Base-by-base conservation (phyloP, 2,329 filamentous ascomycete species). In the Iodosphaeria phyllophila region DNA sequence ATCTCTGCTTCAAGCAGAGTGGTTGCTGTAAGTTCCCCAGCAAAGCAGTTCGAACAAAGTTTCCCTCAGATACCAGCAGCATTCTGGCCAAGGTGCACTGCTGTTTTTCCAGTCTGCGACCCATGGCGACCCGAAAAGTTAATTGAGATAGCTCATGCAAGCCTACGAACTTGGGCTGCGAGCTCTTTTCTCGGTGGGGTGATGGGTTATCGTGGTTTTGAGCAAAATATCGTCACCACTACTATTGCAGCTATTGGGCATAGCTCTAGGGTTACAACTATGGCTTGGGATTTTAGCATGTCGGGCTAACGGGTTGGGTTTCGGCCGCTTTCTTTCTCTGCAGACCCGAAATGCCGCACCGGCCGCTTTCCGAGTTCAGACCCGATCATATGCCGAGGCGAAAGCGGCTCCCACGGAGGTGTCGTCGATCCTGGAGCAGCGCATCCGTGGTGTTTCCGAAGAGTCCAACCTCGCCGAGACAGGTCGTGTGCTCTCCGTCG, bases 381-480 rank as follows among this genome's bases (percentile, higher is more conserved):
- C 73, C 55, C 80, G 89, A 61, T 70, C 69, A 58, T 95, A 92
- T 63, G 86, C 74, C 59, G 84, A 92, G 50, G 77, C 80, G 43
- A 95, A 95, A 72, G 83, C 89, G 48, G 60, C 83, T 33, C 89
- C 89, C 46, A 98, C 86, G 48, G 89, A 98, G 69, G 86, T 95
- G 47, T 95, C 89, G 44, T 93, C 86, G 45, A 95, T 98, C 59
- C 79, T 98, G 53, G 89, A 95, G 69, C 86, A 95, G 73, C 74
- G 84, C 61, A 98, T 98, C 52, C 80, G 89, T 54, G 89, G 89
- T 68, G 82, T 95, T 43, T 79, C 92, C 61, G 89, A 95, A 65
- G 89, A 95, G 68, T 68, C 80, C 52, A 73, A 71, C 56, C 78
- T 98, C 47, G 83, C 89, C 57, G 89, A 98, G 77, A 98, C 89